Conservation (phyloP, 192 early-diverging fungal genomes). For the Coemansia reversa region DNA sequence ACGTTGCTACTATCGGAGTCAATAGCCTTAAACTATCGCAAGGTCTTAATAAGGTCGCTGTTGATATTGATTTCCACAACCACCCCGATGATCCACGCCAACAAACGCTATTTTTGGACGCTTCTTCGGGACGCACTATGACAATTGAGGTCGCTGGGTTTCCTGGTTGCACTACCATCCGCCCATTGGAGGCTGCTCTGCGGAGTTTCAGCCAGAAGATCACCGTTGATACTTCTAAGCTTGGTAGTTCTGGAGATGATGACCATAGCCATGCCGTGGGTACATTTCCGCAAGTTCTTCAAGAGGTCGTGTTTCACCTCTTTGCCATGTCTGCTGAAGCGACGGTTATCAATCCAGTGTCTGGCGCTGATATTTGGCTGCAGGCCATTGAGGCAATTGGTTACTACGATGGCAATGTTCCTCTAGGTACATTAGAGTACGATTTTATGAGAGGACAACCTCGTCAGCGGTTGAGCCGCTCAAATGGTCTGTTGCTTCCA, state of each 20-base stretch:
- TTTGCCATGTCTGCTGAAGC: slow-evolving; percentile 42
- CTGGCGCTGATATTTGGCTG: slow-evolving; percentile 41
- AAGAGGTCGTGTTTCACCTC: slow-evolving; percentile 33
- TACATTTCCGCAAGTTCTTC: slow-evolving; percentile 20
- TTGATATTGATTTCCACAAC: slow-evolving; percentile 37
- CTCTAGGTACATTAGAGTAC: slow-evolving; percentile 35
- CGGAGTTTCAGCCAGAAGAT: slow-evolving; percentile 28
- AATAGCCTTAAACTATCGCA: slow-evolving; percentile 20
- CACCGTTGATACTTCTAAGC: slow-evolving; percentile 24
- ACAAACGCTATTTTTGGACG: slow-evolving; percentile 37
- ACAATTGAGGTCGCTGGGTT: slow-evolving; percentile 35
- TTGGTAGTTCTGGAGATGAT: not conserved
- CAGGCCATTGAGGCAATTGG: slow-evolving; percentile 38
- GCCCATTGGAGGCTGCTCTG: slow-evolving; percentile 37
- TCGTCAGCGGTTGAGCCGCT: not conserved
- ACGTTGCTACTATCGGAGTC: slow-evolving; percentile 33
- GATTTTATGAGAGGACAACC: slow-evolving; percentile 23
- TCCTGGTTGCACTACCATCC: slow-evolving; percentile 39
- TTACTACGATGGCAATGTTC: slow-evolving; percentile 30
- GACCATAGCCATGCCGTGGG: not conserved
- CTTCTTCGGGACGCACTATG: slow-evolving; percentile 24
- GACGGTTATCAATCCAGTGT: slow-evolving; percentile 44
- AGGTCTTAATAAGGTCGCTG: slow-evolving; percentile 21
- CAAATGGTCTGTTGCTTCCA: slow-evolving; percentile 33
- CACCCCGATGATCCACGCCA: slow-evolving; percentile 38